Base-by-base conservation (phyloP, 148 eudicot genomes). In the Cornus kousa region DNA sequence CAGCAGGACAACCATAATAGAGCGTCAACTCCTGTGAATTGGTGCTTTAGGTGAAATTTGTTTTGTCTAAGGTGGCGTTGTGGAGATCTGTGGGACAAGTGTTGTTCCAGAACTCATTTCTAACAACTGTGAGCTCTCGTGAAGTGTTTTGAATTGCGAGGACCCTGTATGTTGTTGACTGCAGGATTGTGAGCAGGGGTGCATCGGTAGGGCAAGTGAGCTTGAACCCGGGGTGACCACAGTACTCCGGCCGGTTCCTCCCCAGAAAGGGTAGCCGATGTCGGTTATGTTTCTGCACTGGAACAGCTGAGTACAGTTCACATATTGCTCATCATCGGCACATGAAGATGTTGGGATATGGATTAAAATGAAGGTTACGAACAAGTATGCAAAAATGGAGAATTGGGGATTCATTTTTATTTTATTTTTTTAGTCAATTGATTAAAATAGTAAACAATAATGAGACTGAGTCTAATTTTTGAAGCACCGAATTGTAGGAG, bases 261-360 rank as follows among this genome's bases (percentile, higher is more conserved):
- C 80, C 75, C 75, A 78, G 60, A 78, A 68, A 9, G 80, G 80
- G 46, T 43, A 77, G 9, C 66, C 40, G 39, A 77, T 14, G 24
- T 43, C 31, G 10, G 73, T 11, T 11, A 77, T 37, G 19, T 31
- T 53, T 31, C 80, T 65, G 2, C 73, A 67, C 28, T 20, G 13
- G 65, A 77, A 11, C 7, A 31, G 2, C 19, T 8, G 9, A 1
- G 65, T 64, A 17, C 73, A 77, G 66, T 4, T 68, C 24, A 48
- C 53, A 8, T 48, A 48, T 48, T 48, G 53, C 53, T 48, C 53
- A 48, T 48, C 12, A 4, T 48, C 53, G 9, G 12, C 53, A 48
- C 53, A 48, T 48, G 28, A 28, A 28, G 28, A 28, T 28, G 28
- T 28, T 28, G 28, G 28, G 28, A 28, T 28, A 28, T 28, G 28